A percentile compares a stretch with the other conserved stretches of the same genome.
These are phyloP conservation scores for Annulohypoxylon maeteangense DNA, from an alignment of 495 filamentous ascomycete genomes.

Conservation along the genomic window DNA sequence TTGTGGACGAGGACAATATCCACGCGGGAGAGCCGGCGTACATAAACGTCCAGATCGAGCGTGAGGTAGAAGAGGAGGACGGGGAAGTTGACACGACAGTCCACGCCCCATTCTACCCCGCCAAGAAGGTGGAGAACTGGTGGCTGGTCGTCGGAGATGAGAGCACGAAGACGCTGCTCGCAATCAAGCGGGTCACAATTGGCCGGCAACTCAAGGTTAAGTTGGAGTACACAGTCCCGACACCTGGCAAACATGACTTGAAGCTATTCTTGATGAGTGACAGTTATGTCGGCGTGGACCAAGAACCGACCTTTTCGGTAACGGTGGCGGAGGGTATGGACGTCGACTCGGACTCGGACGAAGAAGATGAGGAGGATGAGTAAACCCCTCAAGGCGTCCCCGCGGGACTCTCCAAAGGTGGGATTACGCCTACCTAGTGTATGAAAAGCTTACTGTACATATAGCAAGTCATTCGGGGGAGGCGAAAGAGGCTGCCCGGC, in stretches of 20 bases:
- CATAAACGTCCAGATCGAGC: slow-evolving; percentile 86
- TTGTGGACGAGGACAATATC: slow-evolving; percentile 82
- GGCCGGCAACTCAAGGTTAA: slow-evolving; percentile 77
- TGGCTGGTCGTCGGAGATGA: slow-evolving; percentile 97
- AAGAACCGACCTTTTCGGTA: slow-evolving; percentile 88
- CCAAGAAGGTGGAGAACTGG: slow-evolving; percentile 92
- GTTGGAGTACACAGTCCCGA: slow-evolving; percentile 89
- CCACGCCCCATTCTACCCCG: slow-evolving; percentile 95
- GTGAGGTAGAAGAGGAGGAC: slow-evolving; percentile 78
- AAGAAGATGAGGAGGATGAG: slow-evolving; percentile 72
- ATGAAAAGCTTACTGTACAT: slow-evolving; percentile 50
- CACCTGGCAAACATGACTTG: slow-evolving; percentile 84
- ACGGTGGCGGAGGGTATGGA: slow-evolving; percentile 93
- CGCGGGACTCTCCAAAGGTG: slow-evolving; percentile 31
- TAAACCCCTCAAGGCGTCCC: slow-evolving; percentile 23
- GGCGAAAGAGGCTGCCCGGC: slow-evolving; percentile 24
- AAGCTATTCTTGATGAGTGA: slow-evolving; percentile 97
- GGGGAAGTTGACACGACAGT: slow-evolving; percentile 82
- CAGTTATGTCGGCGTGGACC: slow-evolving; percentile 96
- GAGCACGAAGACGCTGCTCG: slow-evolving; percentile 83
- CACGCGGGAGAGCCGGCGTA: slow-evolving; percentile 83
- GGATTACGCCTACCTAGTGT: slow-evolving; percentile 27
- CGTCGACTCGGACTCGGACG: slow-evolving; percentile 87
- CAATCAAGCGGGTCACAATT: slow-evolving; percentile 94
- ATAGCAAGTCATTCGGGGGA: slow-evolving; percentile 33